Base-by-base conservation (phyloP, 768 basidiomycete species). In the Lanmaoa pseudosensibilis region DNA sequence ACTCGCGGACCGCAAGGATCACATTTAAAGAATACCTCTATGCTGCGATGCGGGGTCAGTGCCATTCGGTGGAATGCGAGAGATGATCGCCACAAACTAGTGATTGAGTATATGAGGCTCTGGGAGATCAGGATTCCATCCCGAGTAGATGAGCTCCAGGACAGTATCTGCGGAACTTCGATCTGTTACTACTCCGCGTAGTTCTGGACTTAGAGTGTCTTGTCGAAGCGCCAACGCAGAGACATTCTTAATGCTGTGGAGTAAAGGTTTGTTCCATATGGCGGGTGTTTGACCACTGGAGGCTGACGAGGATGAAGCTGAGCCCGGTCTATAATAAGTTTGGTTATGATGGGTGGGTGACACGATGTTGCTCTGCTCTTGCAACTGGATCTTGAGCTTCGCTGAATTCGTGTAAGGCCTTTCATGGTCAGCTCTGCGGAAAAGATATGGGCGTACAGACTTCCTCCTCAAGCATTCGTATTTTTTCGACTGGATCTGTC, bases 1-100 rank as follows among this genome's bases (percentile, higher is more conserved):
- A 95, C 85, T 45, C 90, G 83, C 25, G 92, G 87, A 45, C 90
- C 85, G 65, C 91, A 92, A 41, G 93, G 92, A 69, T 94, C 92
- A 64, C 86, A 87, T 67, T 84, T 83, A 73, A 96, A 97, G 74
- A 94, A 97, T 12, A 89, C 77, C 36, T 94, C 90, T 66, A 96
- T 83, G 58, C 91, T 94, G 62, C 15, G 57, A 47, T 32, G 18
- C 12, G 4, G 48, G 36, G 34, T 73, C 44, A 72, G 57, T 34
- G 33, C 13, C 5, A 12, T 40, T 30, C 3, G 21, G 44, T 56
- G 57, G 33, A 63, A 60, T 19, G 44, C 19, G n/a, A 48, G 39
- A 58, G 34, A 49, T 46, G 7, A 50, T 44, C 21, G 50, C 50
- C n/a, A 77, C 86, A 55, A 61, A 92, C 90, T 89, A 90, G 71